Base-by-base conservation (phyloP, 192 early-diverging fungal species). In the Coemansia sp. region DNA sequence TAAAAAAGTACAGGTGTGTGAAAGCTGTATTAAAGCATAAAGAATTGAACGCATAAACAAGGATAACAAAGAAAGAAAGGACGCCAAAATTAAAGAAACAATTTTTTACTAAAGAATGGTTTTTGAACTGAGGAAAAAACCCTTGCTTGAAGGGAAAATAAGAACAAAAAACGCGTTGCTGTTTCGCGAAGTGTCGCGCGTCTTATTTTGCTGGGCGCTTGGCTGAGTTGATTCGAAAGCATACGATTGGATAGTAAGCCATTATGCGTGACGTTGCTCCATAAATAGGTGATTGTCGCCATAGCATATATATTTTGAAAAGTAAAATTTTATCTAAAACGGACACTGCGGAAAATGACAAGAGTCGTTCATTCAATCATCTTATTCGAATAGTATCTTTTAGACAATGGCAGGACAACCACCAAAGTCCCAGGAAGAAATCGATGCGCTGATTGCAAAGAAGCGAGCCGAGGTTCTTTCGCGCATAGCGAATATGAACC, bases 391-490 rank as follows among this genome's bases (percentile, higher is more conserved):
- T 8, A 47, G 56, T 67, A 57, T 55, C 47, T n/a, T n/a, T n/a
- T n/a, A n/a, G n/a, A n/a, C n/a, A n/a, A n/a, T n/a, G n/a, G n/a
- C n/a, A n/a, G n/a, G n/a, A 11, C 33, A 59, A 40, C 65, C 27
- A 1, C 52, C 52, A n/a, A 29, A 50, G 30, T 23, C 33, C 33
- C 28, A 42, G 3, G 65, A 53, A 40, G 58, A 70, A 61, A 71
- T 64, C 28, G 69, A 74, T 64, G 77, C 72, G 53, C 58, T 74
- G 10, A 74, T 80, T 33, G 72, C 77, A 19, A 67, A 68, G 65
- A 88, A 87, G 79, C 67, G 84, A 23, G 82, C 82, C 25, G 87
- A 91, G 55, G 86, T 89, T 36, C 68, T 84, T 34, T 83, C 86
- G 6, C 85, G 84, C 42, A 72, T 91, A 57, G 89, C 88, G n/a